phyloP scores from a whole-genome alignment of 2,329 filamentous ascomycete species.

The Ophiostoma pallidulum region DNA sequence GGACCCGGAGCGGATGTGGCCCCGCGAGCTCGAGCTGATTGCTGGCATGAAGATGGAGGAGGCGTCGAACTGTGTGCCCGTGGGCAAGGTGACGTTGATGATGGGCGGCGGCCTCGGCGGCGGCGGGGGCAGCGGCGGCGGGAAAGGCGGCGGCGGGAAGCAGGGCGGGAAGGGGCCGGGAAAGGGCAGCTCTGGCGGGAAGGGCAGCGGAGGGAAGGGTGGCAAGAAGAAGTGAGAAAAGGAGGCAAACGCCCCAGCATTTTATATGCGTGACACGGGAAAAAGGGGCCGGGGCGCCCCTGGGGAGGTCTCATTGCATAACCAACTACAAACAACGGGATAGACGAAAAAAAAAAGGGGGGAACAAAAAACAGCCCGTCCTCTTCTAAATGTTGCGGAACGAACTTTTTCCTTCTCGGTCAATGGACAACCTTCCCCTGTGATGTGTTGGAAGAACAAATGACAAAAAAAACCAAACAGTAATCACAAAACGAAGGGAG shows the following conservation, averaged over 20 bases:
- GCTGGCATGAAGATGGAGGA: slow-evolving; percentile 74
- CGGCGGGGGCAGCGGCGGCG: slow-evolving; percentile 30
- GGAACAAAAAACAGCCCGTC: no score
- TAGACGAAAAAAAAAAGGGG: slow-evolving; percentile 2
- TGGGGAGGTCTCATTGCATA: no score
- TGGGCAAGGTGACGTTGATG: slow-evolving; percentile 72
- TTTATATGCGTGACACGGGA: no score
- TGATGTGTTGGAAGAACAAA: no score
- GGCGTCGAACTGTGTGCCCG: slow-evolving; percentile 69
- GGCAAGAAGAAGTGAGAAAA: background rate
- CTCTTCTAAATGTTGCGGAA: no score
- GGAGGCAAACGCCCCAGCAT: no score
- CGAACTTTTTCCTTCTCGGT: no score
- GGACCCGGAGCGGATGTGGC: slow-evolving; percentile 71
- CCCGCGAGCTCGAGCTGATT: slow-evolving; percentile 75
- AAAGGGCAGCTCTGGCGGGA: background rate
- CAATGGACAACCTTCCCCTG: no score
- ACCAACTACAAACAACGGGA: no score
- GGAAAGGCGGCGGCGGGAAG: slow-evolving; percentile 26
- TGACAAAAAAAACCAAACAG: background rate
- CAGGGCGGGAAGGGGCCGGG: background rate
- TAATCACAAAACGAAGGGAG: background rate
- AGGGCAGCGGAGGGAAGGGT: background rate
- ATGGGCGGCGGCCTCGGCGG: slow-evolving; percentile 45
- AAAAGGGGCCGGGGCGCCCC: no score